Base-by-base conservation (phyloP, 768 basidiomycete species). In the Grammothele lineata region DNA sequence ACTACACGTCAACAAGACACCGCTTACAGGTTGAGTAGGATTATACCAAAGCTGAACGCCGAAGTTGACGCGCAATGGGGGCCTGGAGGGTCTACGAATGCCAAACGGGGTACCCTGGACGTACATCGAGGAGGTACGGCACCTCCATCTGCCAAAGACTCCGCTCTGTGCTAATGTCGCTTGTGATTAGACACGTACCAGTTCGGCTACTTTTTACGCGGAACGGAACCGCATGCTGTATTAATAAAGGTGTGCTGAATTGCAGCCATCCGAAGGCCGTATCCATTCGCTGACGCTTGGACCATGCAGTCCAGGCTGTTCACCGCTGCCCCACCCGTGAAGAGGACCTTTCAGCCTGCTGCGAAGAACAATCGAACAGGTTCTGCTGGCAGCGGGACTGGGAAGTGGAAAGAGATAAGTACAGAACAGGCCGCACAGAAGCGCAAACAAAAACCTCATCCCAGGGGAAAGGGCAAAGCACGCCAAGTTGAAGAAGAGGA, bases 171-270 rank as follows among this genome's bases (percentile, higher is more conserved):
- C 35, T 17, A 7, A 36, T 40, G 5, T 34, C 18, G 17, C 35
- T 11, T 34, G 39, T 4, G 11, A 30, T 17, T 61, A 94, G 92
- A 87, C 50, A 77, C 76, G 0, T 95, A 94, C 59, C 92, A 95
- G 55, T 92, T 91, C 62, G 91, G 87, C 39, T 95, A 91, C 62
- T 95, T 93, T 67, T 72, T 94, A 55, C 79, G 90, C 19, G 83
- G 83, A 65, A 83, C 80, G 2, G 90, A 92, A 42, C 77, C 86
- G 9, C 89, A 94, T 63, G 81, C 87, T 0, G 74, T 93, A 2
- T 70, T 92, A 7, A 69, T 89, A 56, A 95, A 95, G 75, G 92
- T 87, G 66, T 0, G 45, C 27, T 14, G 14, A 7, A 14, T 30
- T n/a, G n/a, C n/a, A 14, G 27, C 27, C 14, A 7, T 30, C 27